Base-by-base conservation (phyloP, 768 basidiomycete genomes). In the Galerina marginata region DNA sequence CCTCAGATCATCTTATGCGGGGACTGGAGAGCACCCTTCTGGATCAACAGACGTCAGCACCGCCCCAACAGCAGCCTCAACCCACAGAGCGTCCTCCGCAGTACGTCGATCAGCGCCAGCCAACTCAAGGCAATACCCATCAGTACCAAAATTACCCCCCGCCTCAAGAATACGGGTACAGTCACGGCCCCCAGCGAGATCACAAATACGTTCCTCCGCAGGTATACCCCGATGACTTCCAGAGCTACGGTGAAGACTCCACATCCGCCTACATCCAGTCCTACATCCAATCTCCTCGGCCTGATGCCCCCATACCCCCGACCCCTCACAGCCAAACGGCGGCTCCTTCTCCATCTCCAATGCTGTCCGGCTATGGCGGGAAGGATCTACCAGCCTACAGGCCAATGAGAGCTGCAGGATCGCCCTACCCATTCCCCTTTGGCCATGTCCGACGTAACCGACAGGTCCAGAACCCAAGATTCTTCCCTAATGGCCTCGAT, bases 371-470 rank as follows among this genome's bases (percentile, higher is more conserved):
- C 56, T 57, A 63, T 40, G 43, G 78, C 72, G 72, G 29, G 58
- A 74, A 79, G 58, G 72, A 75, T 4, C 68, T 76, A 36, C 76
- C 77, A 1, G 75, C 78, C 0, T 81, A 80, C 64, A 87, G 84
- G 61, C 85, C 87, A 0, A 76, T 85, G 2, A 78, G 80, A 9
- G 83, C 83, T 5, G 83, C 77, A 4, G 90, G 91, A 9, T 93
- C 92, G 4, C 92, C 92, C 2, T 92, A 91, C 60, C 92, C 91
- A 0, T 90, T 86, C 70, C 90, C 90, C 0, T 93, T 87, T 74
- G 81, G 83, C 14, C 91, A 92, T 58, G 86, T 92, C 45, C 85
- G 85, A 23, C 84, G 91, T 0, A 81, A 79, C 46, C 71, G 81
- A 46, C 69, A 74, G 9, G 79, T 79, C 46, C 61, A 76, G 1